Evolutionary conservation across 2,329 filamentous ascomycete genomes (phyloP).

Genomic region (Hypoxylon sp.): DNA sequence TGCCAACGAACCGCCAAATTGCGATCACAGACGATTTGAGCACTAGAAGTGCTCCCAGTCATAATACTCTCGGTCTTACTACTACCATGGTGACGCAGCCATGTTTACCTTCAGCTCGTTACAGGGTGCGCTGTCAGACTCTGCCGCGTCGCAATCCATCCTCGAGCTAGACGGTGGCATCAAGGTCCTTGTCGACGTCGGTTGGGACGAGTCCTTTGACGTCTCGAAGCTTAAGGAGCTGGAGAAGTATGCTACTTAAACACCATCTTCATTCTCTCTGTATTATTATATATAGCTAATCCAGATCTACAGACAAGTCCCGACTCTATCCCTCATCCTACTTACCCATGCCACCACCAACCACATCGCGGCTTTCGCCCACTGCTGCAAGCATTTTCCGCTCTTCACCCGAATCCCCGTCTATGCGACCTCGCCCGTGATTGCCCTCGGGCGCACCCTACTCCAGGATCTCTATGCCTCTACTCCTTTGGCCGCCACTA

Average conservation of each 20-base stretch:
- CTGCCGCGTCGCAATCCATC: constrained; percentile 90
- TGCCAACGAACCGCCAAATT: neutral
- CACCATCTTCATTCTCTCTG: constrained; percentile 1
- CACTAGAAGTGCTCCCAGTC: neutral
- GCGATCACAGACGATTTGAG: neutral
- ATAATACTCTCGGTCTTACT: neutral
- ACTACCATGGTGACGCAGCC: constrained; percentile 42
- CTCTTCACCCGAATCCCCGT: constrained; percentile 91
- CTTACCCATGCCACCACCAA: constrained; percentile 92
- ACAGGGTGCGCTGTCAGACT: constrained; percentile 87
- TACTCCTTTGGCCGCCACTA: constrained; percentile 84
- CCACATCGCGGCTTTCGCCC: constrained; percentile 91
- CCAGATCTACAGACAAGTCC: constrained; percentile 71
- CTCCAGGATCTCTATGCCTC: constrained; percentile 93
- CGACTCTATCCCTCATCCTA: constrained; percentile 90
- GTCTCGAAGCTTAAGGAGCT: constrained; percentile 82
- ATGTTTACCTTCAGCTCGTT: constrained; percentile 98
- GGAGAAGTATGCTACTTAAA: constrained; percentile 72
- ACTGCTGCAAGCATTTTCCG: constrained; percentile 96
- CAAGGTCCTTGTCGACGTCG: constrained; percentile 92
- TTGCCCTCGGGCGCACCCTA: constrained; percentile 88
- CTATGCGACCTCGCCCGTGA: constrained; percentile 92
- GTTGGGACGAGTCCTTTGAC: constrained; percentile 95
- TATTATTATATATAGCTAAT: constrained; percentile 14
- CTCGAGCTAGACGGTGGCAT: constrained; percentile 96